Base-by-base conservation (phyloP, 306 rosid genomes). In the Trifolium repens region DNA sequence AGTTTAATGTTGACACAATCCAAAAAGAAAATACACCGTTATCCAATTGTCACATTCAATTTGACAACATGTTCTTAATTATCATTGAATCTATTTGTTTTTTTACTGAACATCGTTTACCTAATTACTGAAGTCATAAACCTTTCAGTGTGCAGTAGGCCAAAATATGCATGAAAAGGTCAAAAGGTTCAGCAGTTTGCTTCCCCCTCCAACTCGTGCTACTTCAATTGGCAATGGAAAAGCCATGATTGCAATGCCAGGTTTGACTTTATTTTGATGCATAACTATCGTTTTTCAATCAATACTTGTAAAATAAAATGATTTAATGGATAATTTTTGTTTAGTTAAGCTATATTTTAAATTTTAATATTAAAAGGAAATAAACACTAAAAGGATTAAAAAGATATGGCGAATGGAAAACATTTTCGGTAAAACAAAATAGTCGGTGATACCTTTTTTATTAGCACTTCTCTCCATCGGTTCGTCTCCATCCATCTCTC, bases 91-190 rank as follows among this genome's bases (percentile, higher is more conserved):
- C n/a, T 44, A 22, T 44, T 55, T 67, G 60, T 72, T 69, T 40
- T 73, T 69, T n/a, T n/a, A 53, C 35, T 42, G 54, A 64, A 40
- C 69, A 70, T 69, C 67, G n/a, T 58, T 79, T 79, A 39, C 81
- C 78, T 75, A 76, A 39, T 49, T 70, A 74, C 77, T 54, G 49
- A 65, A 50, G 63, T 82, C 82, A 62, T 79, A 15, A 70, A 75
- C 58, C 47, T 83, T 87, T 62, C 88, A 94, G 98, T 66, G 72
- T 74, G 96, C 98, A 17, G 93, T 88, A 58, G 97, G 96, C 67
- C 91, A 85, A 82, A 87, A 88, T 49, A 70, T 88, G 78, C 90
- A 88, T 67, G 91, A 85, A 62, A 76, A 62, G 76, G 75, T 71
- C 77, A 91, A 87, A 84, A 63, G 12, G 16, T 84, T 77, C 74